Percentiles rank a stretch among this genome's conserved stretches.
These are phyloP conservation scores for Codiaeum variegatum DNA, from an alignment of 441 rosid species.

Conservation along the genomic window DNA sequence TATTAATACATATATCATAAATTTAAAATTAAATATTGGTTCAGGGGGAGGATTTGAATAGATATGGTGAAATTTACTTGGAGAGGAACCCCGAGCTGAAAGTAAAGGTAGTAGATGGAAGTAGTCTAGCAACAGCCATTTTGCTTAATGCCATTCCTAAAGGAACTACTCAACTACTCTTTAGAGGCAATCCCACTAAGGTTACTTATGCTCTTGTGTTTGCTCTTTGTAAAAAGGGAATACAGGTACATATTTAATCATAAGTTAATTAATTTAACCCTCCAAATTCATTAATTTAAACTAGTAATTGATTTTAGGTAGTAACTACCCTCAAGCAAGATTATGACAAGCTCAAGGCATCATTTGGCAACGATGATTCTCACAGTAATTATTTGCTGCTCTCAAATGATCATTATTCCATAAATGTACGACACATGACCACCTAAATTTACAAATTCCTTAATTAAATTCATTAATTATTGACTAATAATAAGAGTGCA, in stretches of 20 bases:
- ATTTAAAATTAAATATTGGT: no score
- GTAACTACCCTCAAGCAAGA: conserved; percentile 28
- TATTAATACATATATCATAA: neutral
- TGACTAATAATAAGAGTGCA: no score
- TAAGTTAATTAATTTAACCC: neutral
- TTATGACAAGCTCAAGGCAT: conserved; percentile 31
- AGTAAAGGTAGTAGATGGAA: conserved; percentile 66
- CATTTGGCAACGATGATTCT: conserved; percentile 13
- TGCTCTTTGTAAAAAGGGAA: conserved; percentile 38
- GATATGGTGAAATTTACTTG: conserved; percentile 40
- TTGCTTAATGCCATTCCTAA: conserved; percentile 55
- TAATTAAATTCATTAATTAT: no score
- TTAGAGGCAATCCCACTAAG: conserved; percentile 43
- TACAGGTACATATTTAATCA: no score
- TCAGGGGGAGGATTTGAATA: conserved; percentile 51
- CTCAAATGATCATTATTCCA: conserved; percentile 26
- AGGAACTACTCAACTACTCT: conserved; percentile 47
- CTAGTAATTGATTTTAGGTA: conserved; percentile 25
- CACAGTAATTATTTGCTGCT: conserved; percentile 25
- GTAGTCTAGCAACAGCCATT: conserved; percentile 52
- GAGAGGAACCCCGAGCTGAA: conserved; percentile 42
- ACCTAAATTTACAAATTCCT: no score
- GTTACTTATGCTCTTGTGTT: conserved; percentile 48
- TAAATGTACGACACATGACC: conserved; percentile 24
- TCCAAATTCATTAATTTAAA: neutral